A percentile compares a stretch with the other conserved stretches of the same genome.
Evolutionary conservation across 805 yeast genomes (phyloP).

Genomic region (Candida rishiriensis): DNA sequence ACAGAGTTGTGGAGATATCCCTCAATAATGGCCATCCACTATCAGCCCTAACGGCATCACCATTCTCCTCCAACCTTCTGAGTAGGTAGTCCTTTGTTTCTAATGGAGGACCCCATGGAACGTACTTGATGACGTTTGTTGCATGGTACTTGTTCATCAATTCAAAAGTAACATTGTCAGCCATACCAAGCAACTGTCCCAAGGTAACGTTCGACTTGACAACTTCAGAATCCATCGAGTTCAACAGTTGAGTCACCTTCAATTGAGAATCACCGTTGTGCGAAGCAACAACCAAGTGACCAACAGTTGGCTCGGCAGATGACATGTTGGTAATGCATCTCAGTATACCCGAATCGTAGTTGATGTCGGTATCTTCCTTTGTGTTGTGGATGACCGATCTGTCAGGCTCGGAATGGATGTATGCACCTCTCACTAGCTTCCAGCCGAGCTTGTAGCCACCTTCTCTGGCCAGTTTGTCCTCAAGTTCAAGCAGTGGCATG

Average conservation of each 20-base stretch:
- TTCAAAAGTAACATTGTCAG: slow-evolving; percentile 80
- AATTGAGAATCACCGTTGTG: slow-evolving; percentile 80
- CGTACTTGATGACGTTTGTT: slow-evolving; percentile 82
- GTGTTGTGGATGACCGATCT: slow-evolving; percentile 70
- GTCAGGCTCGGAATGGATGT: slow-evolving; percentile 81
- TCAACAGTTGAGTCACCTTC: slow-evolving; percentile 58
- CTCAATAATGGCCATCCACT: slow-evolving; percentile 72
- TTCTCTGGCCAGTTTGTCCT: slow-evolving; percentile 57
- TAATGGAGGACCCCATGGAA: slow-evolving; percentile 96
- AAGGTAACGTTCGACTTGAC: slow-evolving; percentile 63
- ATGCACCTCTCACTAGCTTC: slow-evolving; percentile 94
- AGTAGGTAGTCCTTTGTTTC: slow-evolving; percentile 88
- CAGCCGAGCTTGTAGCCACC: slow-evolving; percentile 71
- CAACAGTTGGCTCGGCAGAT: slow-evolving; percentile 41
- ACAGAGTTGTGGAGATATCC: slow-evolving; percentile 40
- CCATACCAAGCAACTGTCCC: slow-evolving; percentile 94
- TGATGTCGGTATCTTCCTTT: slow-evolving; percentile 74
- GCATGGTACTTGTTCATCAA: slow-evolving; percentile 60
- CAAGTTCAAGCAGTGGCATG: slow-evolving; percentile 52
- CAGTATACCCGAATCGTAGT: slow-evolving; percentile 68
- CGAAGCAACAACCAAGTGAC: slow-evolving; percentile 85
- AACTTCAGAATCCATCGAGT: slow-evolving; percentile 18
- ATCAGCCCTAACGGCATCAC: slow-evolving; percentile 86
- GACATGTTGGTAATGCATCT: slow-evolving; percentile 56
- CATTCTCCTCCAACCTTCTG: slow-evolving; percentile 92